Conservation (phyloP, 495 filamentous ascomycete species). For the Neurospora sublineolata region DNA sequence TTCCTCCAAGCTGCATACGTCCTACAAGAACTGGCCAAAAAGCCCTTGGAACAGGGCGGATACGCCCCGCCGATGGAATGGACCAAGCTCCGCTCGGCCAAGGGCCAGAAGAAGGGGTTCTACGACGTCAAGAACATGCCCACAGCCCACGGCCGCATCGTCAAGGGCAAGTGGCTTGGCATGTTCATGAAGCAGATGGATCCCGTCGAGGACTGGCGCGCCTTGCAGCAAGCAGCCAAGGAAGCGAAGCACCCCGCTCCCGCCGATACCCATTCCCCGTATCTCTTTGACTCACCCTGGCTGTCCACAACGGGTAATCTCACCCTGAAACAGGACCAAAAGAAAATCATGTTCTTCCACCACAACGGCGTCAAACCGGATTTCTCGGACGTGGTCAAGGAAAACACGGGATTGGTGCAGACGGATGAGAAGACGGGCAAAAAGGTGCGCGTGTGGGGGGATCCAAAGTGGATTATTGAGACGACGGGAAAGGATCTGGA, state of each 20-base stretch:
- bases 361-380: conserved; percentile 46
- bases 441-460: conserved; percentile 15
- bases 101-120: conserved; percentile 20
- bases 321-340: conserved; percentile 11
- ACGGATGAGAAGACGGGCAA: conserved; percentile 7
- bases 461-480: conserved; percentile 24
- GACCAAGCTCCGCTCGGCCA: background rate
- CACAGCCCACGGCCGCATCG: conserved; percentile 2
- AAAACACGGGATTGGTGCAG: background rate
- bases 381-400: conserved; percentile 17
- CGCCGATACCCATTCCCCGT: background rate
- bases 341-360: conserved; percentile 40
- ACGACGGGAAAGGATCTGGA: conserved; percentile 37
- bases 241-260: background rate
- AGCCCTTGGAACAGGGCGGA: background rate
- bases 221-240: conserved; percentile 7
- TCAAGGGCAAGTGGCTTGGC: conserved; percentile 6
- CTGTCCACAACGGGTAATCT: conserved; percentile 1
- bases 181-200: conserved; percentile 17
- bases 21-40: conserved; percentile 24
- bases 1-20: conserved; percentile 45
- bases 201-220: conserved; percentile 16
- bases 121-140: conserved; percentile 33
- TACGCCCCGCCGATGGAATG: conserved; percentile 7
- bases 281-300: conserved; percentile 5